Evolutionary conservation across 495 filamentous ascomycete species (phyloP).

Genomic region (Astrothelium macrocarpum): DNA sequence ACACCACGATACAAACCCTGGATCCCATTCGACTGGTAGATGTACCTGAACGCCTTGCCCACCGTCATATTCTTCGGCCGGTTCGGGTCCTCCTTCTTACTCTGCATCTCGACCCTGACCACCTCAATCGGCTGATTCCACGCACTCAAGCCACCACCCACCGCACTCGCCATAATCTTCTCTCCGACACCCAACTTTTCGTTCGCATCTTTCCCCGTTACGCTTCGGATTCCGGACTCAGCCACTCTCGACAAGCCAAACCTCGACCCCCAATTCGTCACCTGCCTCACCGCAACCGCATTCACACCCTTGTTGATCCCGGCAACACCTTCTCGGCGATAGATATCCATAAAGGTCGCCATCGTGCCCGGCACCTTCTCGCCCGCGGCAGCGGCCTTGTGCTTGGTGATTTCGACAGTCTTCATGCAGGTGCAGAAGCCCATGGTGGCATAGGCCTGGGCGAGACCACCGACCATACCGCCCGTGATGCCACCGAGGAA

Average conservation of each 20-base stretch:
- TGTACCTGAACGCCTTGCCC: slow-evolving; percentile 82
- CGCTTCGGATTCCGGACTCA: slow-evolving; percentile 73
- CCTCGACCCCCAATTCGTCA: slow-evolving; percentile 97
- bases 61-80: slow-evolving; percentile 98
- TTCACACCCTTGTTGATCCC: slow-evolving; percentile 99
- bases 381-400: slow-evolving; percentile 79
- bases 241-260: slow-evolving; percentile 88
- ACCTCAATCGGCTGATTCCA: slow-evolving; percentile 99
- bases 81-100: slow-evolving; percentile 94
- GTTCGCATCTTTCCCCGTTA: slow-evolving; percentile 64
- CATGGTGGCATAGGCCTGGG: slow-evolving; percentile 98
- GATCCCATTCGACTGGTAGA: slow-evolving; percentile 79
- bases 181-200: slow-evolving; percentile 68
- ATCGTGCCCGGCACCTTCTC: slow-evolving; percentile 81
- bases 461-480: slow-evolving; percentile 89
- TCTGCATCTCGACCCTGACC: slow-evolving; percentile 99
- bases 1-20: slow-evolving; percentile 95
- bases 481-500: slow-evolving; percentile 83
- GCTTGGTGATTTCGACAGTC: slow-evolving; percentile 98
- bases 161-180: slow-evolving; percentile 78
- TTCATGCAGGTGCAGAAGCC: slow-evolving; percentile 99
- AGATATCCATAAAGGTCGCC: slow-evolving; percentile 93
- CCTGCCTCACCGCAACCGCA: slow-evolving; percentile 94
- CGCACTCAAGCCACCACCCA: slow-evolving; percentile 88
- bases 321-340: slow-evolving; percentile 82